Conservation (phyloP, 768 basidiomycete genomes). For the Rhodotorula paludigena region DNA sequence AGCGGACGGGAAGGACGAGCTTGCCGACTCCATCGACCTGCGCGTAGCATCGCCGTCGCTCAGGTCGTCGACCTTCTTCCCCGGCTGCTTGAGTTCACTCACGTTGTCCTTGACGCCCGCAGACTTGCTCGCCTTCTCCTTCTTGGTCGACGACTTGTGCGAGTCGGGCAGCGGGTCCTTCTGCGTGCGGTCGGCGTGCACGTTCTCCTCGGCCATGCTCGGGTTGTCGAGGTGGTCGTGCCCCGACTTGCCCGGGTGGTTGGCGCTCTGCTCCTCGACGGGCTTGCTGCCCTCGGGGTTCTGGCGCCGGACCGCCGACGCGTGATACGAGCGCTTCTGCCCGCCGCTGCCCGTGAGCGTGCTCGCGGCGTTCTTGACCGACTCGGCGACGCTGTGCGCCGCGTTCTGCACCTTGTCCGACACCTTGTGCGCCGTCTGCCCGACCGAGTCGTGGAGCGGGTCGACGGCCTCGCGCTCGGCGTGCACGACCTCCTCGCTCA, state of each 20-base stretch:
- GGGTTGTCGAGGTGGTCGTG: slow-evolving; percentile 31
- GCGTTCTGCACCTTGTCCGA: background rate
- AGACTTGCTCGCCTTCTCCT: background rate
- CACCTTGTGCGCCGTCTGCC: background rate
- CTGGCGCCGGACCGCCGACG: background rate
- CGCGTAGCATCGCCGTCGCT: slow-evolving; percentile 7
- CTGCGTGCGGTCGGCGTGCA: slow-evolving; percentile 18
- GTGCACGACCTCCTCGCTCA: slow-evolving; percentile 21
- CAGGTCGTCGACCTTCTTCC: slow-evolving; percentile 5
- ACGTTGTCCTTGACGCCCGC: background rate
- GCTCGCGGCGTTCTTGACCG: slow-evolving; percentile 1
- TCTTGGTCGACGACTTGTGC: slow-evolving; percentile 11
- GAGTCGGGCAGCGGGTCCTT: slow-evolving; percentile 20
- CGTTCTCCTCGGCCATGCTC: slow-evolving; percentile 12
- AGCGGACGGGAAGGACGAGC: background rate
- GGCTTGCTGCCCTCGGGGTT: background rate
- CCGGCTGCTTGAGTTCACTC: background rate
- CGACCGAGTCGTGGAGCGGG: slow-evolving; percentile 13
- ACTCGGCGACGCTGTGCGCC: background rate
- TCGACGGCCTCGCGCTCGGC: slow-evolving; percentile 18
- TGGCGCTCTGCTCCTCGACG: background rate
- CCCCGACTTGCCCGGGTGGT: slow-evolving; percentile 23
- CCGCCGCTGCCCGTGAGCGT: slow-evolving; percentile 10
- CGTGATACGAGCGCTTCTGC: slow-evolving; percentile 8
- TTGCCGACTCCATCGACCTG: background rate